Base-by-base conservation (phyloP, 2,329 filamentous ascomycete species). In the Pyrenophora teres region DNA sequence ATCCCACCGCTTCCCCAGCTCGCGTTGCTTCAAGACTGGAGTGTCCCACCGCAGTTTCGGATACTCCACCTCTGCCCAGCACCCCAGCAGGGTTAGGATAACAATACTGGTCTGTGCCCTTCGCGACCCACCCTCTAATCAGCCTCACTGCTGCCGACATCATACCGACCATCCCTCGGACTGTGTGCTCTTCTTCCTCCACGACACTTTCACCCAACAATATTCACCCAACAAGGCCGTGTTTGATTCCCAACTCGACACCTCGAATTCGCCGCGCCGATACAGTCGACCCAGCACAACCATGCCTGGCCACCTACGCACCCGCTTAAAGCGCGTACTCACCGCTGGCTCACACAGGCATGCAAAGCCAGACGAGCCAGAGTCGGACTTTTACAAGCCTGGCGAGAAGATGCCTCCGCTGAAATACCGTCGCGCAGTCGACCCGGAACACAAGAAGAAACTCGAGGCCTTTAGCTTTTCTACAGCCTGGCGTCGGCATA, bases 381-480 rank as follows among this genome's bases (percentile, higher is more conserved):
- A 77, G 16, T 74, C 70, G 62, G 77, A 77, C 52, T 74, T 78
- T 58, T 81, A 80, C 69, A 75, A 77, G 63, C 78, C 78, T 6
- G 78, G 78, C 64, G 78, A 81, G 68, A 74, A 77, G 51, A 80
- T 81, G 77, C 78, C 78, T 4, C 74, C 76, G 18, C 68, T 77
- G 15, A 81, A 81, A 57, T 81, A 81, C 63, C 74, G 78, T 36
- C 71, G 75, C 21, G 75, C 77, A 8, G 78, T 79, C 36, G 75
- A 75, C 51, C 78, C 79, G 36, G 76, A 78, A 59, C 78, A 81
- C 74, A 80, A 78, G 63, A 77, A 77, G 59, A 72, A 74, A 40
- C 72, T 81, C 32, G 78, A 80, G 58, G 63, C 76, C 12, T 81
- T 80, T 67, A 74, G 57, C 50, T 80, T 78, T 61, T 68, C 69